Base-by-base conservation (phyloP, 2,329 filamentous ascomycete genomes). In the Talaromyces sp. region DNA sequence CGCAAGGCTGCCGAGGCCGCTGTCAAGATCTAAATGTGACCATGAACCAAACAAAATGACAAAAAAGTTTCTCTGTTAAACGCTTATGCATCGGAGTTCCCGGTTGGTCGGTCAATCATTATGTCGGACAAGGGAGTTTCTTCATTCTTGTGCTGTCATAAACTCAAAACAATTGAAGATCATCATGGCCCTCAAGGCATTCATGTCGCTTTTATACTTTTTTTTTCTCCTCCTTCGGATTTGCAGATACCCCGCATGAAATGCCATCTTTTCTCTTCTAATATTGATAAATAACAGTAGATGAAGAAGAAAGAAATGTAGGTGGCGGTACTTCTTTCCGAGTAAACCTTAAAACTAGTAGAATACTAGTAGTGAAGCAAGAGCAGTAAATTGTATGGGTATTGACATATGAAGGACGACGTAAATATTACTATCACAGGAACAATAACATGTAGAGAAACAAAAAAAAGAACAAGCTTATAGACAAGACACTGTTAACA, bases 1-100 rank as follows among this genome's bases (percentile, higher is more conserved):
- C 86, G 89, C 82, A 97, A 97, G 90, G 92, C 93, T 77, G 76
- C 95, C 67, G 95, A 98, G 83, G 82, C 81, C 76, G 93, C 95
- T 78, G 92, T 97, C 87, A 98, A 98, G 90, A 96, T 99, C 84
- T 99, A 96, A 75, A 65, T 60, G 39, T 59, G 57, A 36, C 61
- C 59, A 32, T 56, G 51, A 49, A 58, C 57, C 53, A 42, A 19
- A 32, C 28, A 19, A 51, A 55, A 62, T 55, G 36, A 39, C 36
- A 39, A 39, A 60, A 39, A 36, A 13, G 47, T 59, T 51, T 59
- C 59, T 47, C 36, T 53, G 49, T 11, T 9, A 47, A 47, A 54
- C 22, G 9, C 11, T 27, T 32, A 27, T 53, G 49, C 49, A 17
- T 53, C 49, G 49, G 49, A 53, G 49, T 53, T 53, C 25, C 19